A percentile compares a stretch with the other conserved stretches of the same genome.
Conservation (phyloP, 495 filamentous ascomycete species). For the Penicillium desertorum region DNA sequence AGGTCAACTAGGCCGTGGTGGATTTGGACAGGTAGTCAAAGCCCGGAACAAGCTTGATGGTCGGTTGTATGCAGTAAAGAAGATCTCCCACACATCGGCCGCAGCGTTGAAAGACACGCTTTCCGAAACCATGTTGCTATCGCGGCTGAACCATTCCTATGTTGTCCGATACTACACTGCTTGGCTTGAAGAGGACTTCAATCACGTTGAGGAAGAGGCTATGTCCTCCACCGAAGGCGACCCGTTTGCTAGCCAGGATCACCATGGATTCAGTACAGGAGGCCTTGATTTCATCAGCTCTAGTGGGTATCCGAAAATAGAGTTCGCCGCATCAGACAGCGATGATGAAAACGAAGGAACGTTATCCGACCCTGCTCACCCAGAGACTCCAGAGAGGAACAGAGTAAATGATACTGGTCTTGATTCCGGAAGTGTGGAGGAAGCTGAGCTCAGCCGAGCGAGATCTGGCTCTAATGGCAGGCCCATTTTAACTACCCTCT, state of each 20-base stretch:
- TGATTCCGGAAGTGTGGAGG: constrained; percentile 27
- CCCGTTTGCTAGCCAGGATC: constrained; percentile 36
- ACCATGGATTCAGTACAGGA: constrained; percentile 73
- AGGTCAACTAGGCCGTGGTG: constrained; percentile 85
- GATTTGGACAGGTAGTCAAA: constrained; percentile 96
- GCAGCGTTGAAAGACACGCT: constrained; percentile 79
- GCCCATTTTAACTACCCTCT: constrained; percentile 59
- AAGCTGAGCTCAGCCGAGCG: constrained; percentile 32
- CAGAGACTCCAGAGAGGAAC: constrained; percentile 26
- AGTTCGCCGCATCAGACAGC: constrained; percentile 69
- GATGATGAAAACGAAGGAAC: constrained; percentile 56
- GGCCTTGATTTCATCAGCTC: constrained; percentile 94
- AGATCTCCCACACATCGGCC: constrained; percentile 80
- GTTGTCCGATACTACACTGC: constrained; percentile 95
- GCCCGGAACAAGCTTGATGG: constrained; percentile 92
- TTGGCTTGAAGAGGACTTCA: constrained; percentile 79
- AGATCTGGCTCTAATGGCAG: constrained; percentile 43
- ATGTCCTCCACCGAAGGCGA: constrained; percentile 57
- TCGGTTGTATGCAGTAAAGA: constrained; percentile 93
- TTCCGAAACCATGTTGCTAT: constrained; percentile 87
- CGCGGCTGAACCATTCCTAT: constrained; percentile 89
- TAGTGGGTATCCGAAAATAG: constrained; percentile 73
- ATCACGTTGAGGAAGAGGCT: constrained; percentile 56
- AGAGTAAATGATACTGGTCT: background rate
- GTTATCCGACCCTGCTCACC: constrained; percentile 27